phyloP scores from a whole-genome alignment of 2,329 filamentous ascomycete genomes.

The Aphanoascus verrucosus region DNA sequence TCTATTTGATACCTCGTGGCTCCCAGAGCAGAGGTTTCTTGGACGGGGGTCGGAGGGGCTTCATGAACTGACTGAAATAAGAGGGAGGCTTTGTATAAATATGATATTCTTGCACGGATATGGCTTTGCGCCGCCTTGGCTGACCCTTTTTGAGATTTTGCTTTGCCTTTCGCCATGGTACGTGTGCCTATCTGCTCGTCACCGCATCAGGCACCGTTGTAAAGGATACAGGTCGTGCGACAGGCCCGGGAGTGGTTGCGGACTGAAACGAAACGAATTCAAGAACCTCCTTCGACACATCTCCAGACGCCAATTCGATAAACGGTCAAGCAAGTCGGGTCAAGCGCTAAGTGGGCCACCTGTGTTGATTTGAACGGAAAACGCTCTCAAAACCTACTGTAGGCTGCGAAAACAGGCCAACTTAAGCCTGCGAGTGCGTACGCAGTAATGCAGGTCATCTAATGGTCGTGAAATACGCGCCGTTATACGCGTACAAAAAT shows the following conservation, averaged over 20 bases:
- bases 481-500: too few species aligned
- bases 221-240: background rate
- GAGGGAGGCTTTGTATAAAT: slow-evolving; percentile 70
- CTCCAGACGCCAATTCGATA: background rate
- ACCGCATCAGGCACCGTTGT: background rate
- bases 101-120: slow-evolving; percentile 67
- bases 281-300: too few species aligned
- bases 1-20: background rate
- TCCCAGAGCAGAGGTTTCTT: background rate
- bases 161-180: slow-evolving; percentile 54
- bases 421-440: too few species aligned
- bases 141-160: slow-evolving; percentile 30
- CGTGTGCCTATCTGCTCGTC: background rate
- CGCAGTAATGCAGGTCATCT: too few species aligned
- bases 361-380: too few species aligned
- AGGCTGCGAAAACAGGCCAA: too few species aligned
- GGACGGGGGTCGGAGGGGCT: background rate
- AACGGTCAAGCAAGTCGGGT: background rate
- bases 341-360: too few species aligned
- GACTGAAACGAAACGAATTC: background rate
- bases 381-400: too few species aligned
- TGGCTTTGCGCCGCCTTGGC: slow-evolving; percentile 57
- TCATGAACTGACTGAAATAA: slow-evolving; percentile 41
- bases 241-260: background rate
- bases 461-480: too few species aligned